Evolutionary conservation across 441 rosid species (phyloP).

Genomic region (Gossypium gossypioides): DNA sequence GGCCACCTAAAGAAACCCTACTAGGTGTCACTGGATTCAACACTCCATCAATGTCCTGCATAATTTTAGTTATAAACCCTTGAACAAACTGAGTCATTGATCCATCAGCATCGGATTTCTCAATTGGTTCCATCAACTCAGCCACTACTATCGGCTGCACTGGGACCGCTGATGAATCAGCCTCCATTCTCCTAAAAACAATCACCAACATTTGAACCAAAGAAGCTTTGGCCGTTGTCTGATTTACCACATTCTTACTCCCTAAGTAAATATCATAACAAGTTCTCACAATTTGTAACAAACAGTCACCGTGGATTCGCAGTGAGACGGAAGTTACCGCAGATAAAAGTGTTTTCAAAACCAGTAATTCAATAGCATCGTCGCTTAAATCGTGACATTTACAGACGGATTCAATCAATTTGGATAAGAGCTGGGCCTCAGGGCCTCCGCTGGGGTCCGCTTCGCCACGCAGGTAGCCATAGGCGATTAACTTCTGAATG

Average conservation of each 20-base stretch:
- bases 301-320: conserved; percentile 84
- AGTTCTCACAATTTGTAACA: conserved; percentile 76
- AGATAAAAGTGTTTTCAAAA: conserved; percentile 68
- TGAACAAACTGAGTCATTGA: conserved; percentile 89
- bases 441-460: conserved; percentile 67
- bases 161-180: conserved; percentile 87
- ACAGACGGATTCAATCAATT: conserved; percentile 70
- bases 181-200: conserved; percentile 96
- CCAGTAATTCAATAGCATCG: conserved; percentile 64
- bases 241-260: conserved; percentile 85
- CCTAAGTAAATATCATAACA: conserved; percentile 87
- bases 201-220: conserved; percentile 89
- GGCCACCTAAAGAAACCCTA: conserved; percentile 44
- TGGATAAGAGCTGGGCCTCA: conserved; percentile 53
- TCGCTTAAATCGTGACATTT: conserved; percentile 77
- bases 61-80: conserved; percentile 85
- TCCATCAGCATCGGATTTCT: conserved; percentile 75
- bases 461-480: conserved; percentile 90
- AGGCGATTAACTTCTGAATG: conserved; percentile 73
- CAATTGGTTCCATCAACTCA: conserved; percentile 80
- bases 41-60: conserved; percentile 92
- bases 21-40: conserved; percentile 48
- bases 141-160: conserved; percentile 97
- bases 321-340: conserved; percentile 81
- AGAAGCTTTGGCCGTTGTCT: conserved; percentile 91